Conservation (phyloP, 169 alveolate genomes). For the Condylostoma magnum region DNA sequence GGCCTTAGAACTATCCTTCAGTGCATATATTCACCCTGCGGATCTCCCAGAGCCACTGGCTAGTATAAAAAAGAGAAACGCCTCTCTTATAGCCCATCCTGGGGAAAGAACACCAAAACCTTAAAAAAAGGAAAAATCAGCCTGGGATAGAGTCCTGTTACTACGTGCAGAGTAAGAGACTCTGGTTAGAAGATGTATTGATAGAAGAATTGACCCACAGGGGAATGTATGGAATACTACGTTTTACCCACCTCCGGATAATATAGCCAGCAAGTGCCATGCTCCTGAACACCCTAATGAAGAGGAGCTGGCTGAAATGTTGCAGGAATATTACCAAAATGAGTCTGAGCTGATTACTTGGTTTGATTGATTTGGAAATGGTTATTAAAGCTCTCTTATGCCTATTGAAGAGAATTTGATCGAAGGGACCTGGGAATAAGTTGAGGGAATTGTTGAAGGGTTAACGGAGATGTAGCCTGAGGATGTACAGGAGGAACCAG, state of each 20-base stretch:
- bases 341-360: neutral
- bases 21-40: slow-evolving; percentile 6
- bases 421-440: slow-evolving; percentile 8
- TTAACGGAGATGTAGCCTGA: neutral
- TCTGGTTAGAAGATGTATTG: slow-evolving; percentile 21
- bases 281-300: slow-evolving; percentile 25
- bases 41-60: slow-evolving; percentile 6
- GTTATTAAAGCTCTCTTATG: neutral
- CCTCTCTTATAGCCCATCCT: neutral
- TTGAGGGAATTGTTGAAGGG: slow-evolving; percentile 12
- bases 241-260: slow-evolving; percentile 33
- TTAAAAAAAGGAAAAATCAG: neutral
- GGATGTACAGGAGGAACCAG: neutral
- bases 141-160: neutral
- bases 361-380: slow-evolving; percentile 4
- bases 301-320: slow-evolving; percentile 13
- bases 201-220: slow-evolving; percentile 20
- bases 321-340: neutral
- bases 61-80: slow-evolving; percentile 4
- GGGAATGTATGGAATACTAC: slow-evolving; percentile 27
- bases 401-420: neutral
- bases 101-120: neutral
- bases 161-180: neutral
- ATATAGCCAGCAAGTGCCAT: slow-evolving; percentile 8
- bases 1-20: neutral